phyloP scores from a whole-genome alignment of 495 filamentous ascomycete species.

The Aspergillus panamensis region DNA sequence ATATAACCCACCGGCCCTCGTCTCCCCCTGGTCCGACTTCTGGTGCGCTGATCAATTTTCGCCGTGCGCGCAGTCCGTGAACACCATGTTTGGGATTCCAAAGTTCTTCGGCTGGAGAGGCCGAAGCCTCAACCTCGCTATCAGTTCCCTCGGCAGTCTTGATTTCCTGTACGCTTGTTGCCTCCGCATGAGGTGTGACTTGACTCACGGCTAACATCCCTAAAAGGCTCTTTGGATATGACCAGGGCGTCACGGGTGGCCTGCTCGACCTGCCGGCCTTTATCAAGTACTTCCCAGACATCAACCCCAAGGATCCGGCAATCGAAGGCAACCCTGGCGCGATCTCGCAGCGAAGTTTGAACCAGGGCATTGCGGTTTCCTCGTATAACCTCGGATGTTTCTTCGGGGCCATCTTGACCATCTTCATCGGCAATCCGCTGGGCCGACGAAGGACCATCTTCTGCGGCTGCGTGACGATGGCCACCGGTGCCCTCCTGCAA shows the following conservation, averaged over 20 bases:
- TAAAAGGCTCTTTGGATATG: slow-evolving; percentile 50
- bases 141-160: slow-evolving; percentile 63
- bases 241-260: slow-evolving; percentile 56
- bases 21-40: not conserved
- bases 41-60: not conserved
- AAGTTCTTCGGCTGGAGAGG: slow-evolving; percentile 62
- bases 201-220: slow-evolving; percentile 1
- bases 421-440: slow-evolving; percentile 67
- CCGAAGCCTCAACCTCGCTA: slow-evolving; percentile 59
- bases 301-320: slow-evolving; percentile 20
- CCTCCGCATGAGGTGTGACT: not conserved
- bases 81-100: slow-evolving; percentile 39
- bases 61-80: not conserved
- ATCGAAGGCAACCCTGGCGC: too few relatives aligned
- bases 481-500: slow-evolving; percentile 64
- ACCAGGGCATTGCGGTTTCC: slow-evolving; percentile 54
- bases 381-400: slow-evolving; percentile 78
- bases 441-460: slow-evolving; percentile 69
- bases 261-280: slow-evolving; percentile 54
- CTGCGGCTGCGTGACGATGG: slow-evolving; percentile 60
- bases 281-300: slow-evolving; percentile 49
- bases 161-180: slow-evolving; percentile 55
- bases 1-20: not conserved
- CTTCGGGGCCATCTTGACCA: slow-evolving; percentile 61
- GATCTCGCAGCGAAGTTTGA: slow-evolving; percentile 30